Base-by-base conservation (phyloP, 2,329 filamentous ascomycete genomes). In the Xylariaceae sp. region DNA sequence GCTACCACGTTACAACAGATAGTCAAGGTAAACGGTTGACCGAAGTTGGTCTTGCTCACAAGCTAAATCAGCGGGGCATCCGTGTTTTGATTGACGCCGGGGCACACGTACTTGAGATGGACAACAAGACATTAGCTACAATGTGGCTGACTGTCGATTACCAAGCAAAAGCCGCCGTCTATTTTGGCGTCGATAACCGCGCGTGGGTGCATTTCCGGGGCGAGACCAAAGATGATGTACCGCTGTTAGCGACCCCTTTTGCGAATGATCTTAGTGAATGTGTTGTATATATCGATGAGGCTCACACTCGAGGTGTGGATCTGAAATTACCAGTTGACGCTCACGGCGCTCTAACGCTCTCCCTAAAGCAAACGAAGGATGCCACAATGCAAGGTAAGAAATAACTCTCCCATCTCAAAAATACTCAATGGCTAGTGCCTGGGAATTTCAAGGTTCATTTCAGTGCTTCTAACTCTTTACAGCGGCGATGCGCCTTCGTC, bases 401-500 rank as follows among this genome's bases (percentile, higher is more conserved):
- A 36, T n/a, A 33, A 21, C 12, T 19, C n/a, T n/a, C n/a, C n/a
- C n/a, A n/a, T n/a, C n/a, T n/a, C n/a, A n/a, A n/a, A n/a, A n/a
- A n/a, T n/a, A 3, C 0, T 1, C 7, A 4, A 16, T 11, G 17
- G n/a, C n/a, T n/a, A n/a, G 6, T 49, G 28, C 58, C 39, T 1
- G 29, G 3, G 8, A 34, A n/a, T n/a, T n/a, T n/a, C n/a, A n/a
- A n/a, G n/a, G n/a, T n/a, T n/a, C n/a, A n/a, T n/a, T n/a, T n/a
- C n/a, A n/a, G n/a, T n/a, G n/a, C n/a, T n/a, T n/a, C n/a, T n/a
- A n/a, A n/a, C n/a, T n/a, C n/a, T n/a, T 4, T 1, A 21, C 56
- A 84, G 87, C 87, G 45, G 86, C 86, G 0, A 90, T 90, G 87
- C 75, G 87, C 53, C 70, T 90, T 0, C 78, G 87, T 1, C 82